A percentile compares a stretch with the other conserved stretches of the same genome.
Evolutionary conservation across 805 yeast species (phyloP).

Genomic region (Yarrowia keelungensis): DNA sequence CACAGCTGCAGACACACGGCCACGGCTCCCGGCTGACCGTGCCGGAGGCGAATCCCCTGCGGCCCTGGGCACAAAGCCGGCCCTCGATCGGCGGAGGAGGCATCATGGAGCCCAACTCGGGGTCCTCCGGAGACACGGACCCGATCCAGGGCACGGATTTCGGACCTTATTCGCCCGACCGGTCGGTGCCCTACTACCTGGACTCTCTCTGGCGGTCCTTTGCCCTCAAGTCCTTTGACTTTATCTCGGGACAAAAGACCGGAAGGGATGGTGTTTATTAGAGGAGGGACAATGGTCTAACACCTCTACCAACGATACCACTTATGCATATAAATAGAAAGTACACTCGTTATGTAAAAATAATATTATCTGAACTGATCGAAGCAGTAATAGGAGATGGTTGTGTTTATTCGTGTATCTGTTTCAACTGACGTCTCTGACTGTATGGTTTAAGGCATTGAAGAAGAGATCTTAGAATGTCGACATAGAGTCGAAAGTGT

Average conservation of each 20-base stretch:
- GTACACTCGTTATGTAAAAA: slow-evolving; percentile 11
- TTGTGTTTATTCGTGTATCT: too few species aligned
- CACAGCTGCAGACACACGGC: slow-evolving; percentile 37
- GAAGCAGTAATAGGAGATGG: too few species aligned
- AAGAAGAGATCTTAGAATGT: not conserved
- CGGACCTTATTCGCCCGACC: slow-evolving; percentile 35
- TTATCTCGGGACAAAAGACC: slow-evolving; percentile 4
- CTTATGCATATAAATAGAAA: slow-evolving; percentile 24
- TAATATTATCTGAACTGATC: not conserved
- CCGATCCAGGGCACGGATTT: slow-evolving; percentile 33
- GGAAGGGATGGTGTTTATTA: slow-evolving; percentile 16
- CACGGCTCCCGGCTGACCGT: slow-evolving; percentile 21
- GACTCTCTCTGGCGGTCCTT: slow-evolving; percentile 35
- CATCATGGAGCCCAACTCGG: slow-evolving; percentile 15
- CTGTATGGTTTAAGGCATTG: too few species aligned
- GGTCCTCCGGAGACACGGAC: not conserved
- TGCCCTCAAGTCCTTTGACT: slow-evolving; percentile 33
- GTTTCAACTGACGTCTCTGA: too few species aligned
- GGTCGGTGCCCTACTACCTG: slow-evolving; percentile 32
- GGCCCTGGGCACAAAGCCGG: slow-evolving; percentile 33
- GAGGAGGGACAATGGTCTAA: too few species aligned
- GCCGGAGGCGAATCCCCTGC: slow-evolving; percentile 25
- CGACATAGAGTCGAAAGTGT: too few species aligned
- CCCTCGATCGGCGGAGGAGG: slow-evolving; percentile 30
- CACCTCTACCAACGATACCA: not conserved